These are phyloP conservation scores for Dendrocalamus latiflorus DNA, from an alignment of 202 grass and related monocot species.

Conservation along the genomic window DNA sequence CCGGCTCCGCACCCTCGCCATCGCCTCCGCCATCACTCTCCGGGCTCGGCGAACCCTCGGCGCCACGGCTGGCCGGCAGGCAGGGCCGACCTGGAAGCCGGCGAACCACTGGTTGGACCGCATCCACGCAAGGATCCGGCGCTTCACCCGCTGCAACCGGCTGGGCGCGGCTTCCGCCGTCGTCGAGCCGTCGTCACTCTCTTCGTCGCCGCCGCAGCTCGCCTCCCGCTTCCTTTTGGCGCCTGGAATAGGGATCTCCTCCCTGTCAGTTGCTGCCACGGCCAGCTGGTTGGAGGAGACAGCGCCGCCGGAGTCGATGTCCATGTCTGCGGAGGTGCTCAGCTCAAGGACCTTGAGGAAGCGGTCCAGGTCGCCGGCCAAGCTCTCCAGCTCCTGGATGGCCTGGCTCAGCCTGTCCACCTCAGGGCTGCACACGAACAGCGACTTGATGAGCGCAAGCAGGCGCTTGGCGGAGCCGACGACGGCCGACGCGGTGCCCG, in stretches of 20 bases:
- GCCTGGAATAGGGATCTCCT: not conserved
- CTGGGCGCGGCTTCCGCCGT: not conserved
- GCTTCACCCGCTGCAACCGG: not conserved
- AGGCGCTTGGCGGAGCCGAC: too few relatives aligned
- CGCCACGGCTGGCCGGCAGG: too few relatives aligned
- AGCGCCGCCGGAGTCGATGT: not conserved
- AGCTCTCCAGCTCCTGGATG: not conserved
- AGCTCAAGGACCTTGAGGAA: not conserved
- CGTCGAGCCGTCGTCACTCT: too few relatives aligned
- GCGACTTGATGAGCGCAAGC: too few relatives aligned
- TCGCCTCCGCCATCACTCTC: too few relatives aligned
- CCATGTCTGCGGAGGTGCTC: not conserved
- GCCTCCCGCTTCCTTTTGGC: not conserved
- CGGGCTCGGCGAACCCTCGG: too few relatives aligned
- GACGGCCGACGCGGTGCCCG: too few relatives aligned
- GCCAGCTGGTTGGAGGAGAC: not conserved
- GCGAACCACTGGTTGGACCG: too few relatives aligned
- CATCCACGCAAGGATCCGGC: constrained; percentile 6
- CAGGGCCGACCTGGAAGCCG: too few relatives aligned
- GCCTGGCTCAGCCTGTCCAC: too few relatives aligned
- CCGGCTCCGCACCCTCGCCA: too few relatives aligned
- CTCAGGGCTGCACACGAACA: too few relatives aligned
- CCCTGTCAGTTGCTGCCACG: not conserved
- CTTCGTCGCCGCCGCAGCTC: not conserved
- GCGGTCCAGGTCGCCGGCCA: not conserved